Conservation (phyloP, 345 rosid species). For the Turnera subulata region DNA sequence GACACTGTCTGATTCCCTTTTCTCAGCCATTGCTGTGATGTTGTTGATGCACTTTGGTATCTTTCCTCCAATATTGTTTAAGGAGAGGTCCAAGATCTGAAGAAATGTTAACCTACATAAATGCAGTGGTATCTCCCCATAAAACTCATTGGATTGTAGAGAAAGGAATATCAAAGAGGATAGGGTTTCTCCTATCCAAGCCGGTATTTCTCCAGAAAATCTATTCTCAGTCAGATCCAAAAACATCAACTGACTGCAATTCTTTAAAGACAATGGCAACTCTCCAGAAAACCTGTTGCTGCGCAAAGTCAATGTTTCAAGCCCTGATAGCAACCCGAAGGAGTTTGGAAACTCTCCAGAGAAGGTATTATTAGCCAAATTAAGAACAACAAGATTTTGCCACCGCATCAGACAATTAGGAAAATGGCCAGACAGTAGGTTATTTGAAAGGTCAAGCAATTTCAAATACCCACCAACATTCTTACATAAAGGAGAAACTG, state of each 20-base stretch:
- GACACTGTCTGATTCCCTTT: too few species aligned
- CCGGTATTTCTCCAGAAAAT: not conserved
- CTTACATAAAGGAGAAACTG: not conserved
- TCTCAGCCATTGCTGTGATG: constrained; percentile 13
- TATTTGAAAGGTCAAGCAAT: constrained; percentile 2
- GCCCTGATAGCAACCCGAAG: not conserved
- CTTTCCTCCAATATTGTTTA: constrained; percentile 13
- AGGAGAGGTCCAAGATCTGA: constrained; percentile 13
- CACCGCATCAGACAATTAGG: not conserved
- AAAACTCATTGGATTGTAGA: constrained; percentile 18
- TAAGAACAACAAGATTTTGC: not conserved
- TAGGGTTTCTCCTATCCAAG: constrained; percentile 21
- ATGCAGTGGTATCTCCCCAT: constrained; percentile 10
- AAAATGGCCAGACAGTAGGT: not conserved
- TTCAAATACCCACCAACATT: not conserved
- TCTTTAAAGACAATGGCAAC: not conserved
- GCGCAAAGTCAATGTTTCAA: not conserved
- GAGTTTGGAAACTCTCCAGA: not conserved
- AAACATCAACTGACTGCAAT: not conserved
- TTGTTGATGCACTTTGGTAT: constrained; percentile 15
- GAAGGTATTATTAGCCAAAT: not conserved
- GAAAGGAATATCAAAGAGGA: constrained; percentile 9
- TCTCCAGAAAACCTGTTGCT: constrained; percentile 2
- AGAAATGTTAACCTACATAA: constrained; percentile 9
- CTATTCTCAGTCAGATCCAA: not conserved